Conservation (phyloP, 2,329 filamentous ascomycete species). For the Neopestalotiopsis rosae region DNA sequence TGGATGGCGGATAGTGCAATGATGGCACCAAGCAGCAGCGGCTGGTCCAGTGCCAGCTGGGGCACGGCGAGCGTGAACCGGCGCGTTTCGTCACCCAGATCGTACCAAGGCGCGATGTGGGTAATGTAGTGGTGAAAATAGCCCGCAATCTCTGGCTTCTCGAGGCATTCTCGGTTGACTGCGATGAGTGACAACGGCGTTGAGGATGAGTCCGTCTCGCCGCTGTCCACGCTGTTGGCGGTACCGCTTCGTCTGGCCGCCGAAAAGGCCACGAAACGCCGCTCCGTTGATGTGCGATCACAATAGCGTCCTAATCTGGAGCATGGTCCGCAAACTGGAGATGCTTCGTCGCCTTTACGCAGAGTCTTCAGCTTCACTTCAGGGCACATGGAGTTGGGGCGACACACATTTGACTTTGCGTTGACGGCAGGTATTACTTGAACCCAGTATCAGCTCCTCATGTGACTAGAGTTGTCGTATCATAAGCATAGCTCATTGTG, state of each 20-base stretch:
- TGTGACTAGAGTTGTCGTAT: too few species aligned
- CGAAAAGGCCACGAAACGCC: conserved; percentile 6
- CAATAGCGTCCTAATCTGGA: conserved; percentile 38
- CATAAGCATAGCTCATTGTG: too few species aligned
- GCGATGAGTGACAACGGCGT: not conserved
- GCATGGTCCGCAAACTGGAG: conserved; percentile 41
- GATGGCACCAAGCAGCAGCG: conserved; percentile 49
- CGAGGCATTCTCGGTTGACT: conserved; percentile 35
- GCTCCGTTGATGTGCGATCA: conserved; percentile 33
- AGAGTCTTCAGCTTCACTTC: too few species aligned
- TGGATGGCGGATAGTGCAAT: conserved; percentile 52
- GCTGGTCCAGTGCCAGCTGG: conserved; percentile 40
- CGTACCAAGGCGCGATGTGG: conserved; percentile 50
- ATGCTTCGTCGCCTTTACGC: conserved; percentile 36
- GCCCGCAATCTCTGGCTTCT: conserved; percentile 36
- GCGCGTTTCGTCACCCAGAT: conserved; percentile 45
- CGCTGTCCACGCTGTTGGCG: not conserved
- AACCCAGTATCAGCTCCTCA: not conserved
- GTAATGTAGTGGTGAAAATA: conserved; percentile 47
- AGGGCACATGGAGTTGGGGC: too few species aligned
- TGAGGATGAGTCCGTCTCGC: not conserved
- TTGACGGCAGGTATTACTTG: conserved; percentile 9
- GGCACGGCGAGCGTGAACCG: conserved; percentile 44
- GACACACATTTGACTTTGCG: conserved; percentile 11
- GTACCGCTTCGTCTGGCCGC: not conserved